phyloP scores from a whole-genome alignment of 2,329 filamentous ascomycete species.

The Macrophomina pseudophaseolina region DNA sequence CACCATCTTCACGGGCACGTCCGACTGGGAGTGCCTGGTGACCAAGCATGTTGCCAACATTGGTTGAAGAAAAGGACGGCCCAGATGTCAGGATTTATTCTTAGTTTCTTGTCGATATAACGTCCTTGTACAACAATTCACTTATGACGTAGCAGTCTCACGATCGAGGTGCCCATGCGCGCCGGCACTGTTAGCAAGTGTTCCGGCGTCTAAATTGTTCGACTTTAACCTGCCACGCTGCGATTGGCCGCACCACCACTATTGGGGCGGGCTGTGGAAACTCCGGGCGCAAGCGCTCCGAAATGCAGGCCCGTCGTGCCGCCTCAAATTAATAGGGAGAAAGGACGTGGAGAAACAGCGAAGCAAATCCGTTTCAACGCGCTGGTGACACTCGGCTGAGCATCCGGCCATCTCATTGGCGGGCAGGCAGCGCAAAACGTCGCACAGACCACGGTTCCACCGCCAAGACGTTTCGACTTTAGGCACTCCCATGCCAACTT shows the following conservation, averaged over 20 bases:
- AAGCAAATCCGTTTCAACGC: constrained; percentile 13
- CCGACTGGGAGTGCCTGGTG: constrained; percentile 41
- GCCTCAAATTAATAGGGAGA: constrained; percentile 19
- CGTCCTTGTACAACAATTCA: neutral
- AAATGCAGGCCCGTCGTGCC: constrained; percentile 22
- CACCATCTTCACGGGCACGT: constrained; percentile 38
- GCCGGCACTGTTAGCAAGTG: neutral
- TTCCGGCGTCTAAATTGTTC: constrained; percentile 8
- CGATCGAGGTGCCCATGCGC: neutral
- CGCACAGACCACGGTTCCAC: constrained; percentile 10
- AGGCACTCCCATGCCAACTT: constrained; percentile 10
- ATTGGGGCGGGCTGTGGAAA: neutral
- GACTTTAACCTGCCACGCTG: neutral
- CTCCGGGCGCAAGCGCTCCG: constrained; percentile 9
- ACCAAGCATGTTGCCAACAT: constrained; percentile 36
- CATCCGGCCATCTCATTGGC: constrained; percentile 5
- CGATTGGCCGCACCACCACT: constrained; percentile 7
- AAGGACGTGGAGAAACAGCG: constrained; percentile 5
- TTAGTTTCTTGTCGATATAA: constrained; percentile 10
- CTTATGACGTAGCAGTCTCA: neutral
- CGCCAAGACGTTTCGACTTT: constrained; percentile 26
- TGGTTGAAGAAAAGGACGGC: constrained; percentile 26
- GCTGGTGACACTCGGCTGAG: constrained; percentile 14
- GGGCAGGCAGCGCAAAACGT: neutral
- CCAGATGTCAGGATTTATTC: neutral